Conservation (phyloP, 495 filamentous ascomycete genomes). For the Bacidia rubella region DNA sequence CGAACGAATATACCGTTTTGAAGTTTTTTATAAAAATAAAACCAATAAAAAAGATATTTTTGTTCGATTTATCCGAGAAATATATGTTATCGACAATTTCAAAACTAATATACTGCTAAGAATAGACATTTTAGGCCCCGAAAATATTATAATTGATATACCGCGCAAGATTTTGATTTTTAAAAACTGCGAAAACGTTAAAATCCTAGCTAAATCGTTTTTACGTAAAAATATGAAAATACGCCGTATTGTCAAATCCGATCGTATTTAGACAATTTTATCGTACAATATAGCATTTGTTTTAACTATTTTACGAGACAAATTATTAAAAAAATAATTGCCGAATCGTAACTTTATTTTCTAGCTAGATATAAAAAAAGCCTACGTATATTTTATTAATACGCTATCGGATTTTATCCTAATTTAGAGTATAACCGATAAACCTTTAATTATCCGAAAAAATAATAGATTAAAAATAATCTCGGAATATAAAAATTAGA, state of each 20-base stretch:
- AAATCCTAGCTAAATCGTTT: not conserved
- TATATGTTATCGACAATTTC: not conserved
- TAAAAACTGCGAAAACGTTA: not conserved
- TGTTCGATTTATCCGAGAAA: not conserved
- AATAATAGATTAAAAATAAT: no score
- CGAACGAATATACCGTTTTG: not conserved
- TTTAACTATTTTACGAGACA: no score
- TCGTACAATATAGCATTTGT: not conserved
- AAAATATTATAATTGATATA: not conserved
- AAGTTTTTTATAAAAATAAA: not conserved
- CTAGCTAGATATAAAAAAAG: not conserved
- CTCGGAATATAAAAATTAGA: no score
- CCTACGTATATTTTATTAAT: not conserved
- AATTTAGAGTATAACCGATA: no score
- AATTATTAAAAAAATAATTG: not conserved
- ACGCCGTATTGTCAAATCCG: not conserved
- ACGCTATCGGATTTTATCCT: not conserved
- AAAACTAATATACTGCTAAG: not conserved
- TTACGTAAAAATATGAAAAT: not conserved
- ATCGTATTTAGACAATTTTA: not conserved
- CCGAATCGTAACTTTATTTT: not conserved
- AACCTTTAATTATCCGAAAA: no score
- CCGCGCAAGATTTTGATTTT: not conserved
- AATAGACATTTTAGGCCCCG: not conserved
- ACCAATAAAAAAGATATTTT: no score